Evolutionary conservation across 1,284 basidiomycete species (phyloP).

Genomic region (Rugosomyces carneus): DNA sequence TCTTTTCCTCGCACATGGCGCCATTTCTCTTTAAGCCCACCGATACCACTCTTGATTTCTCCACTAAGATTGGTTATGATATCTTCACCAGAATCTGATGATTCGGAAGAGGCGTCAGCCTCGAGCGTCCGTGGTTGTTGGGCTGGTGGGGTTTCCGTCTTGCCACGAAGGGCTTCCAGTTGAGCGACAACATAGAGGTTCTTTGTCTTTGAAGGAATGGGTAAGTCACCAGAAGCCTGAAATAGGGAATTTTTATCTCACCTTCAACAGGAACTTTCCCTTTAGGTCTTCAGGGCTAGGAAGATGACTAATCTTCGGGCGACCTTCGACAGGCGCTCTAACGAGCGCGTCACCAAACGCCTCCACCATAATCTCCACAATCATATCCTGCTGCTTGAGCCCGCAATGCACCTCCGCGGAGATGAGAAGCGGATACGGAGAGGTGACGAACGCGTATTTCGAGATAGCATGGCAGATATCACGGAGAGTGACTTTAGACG

Average conservation of each 20-base stretch:
- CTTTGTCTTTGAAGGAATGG: no score
- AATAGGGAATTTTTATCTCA: no score
- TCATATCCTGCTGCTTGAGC: constrained; percentile 74
- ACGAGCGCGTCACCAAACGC: constrained; percentile 77
- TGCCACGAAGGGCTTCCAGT: constrained; percentile 29
- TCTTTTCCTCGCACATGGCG: constrained; percentile 18
- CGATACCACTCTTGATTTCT: constrained; percentile 19
- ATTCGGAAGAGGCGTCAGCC: constrained; percentile 33
- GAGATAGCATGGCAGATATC: constrained; percentile 84
- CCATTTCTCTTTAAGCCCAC: constrained; percentile 24
- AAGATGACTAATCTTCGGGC: constrained; percentile 41
- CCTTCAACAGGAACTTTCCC: constrained; percentile 81
- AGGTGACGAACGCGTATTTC: constrained; percentile 91
- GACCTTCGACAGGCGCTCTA: constrained; percentile 27
- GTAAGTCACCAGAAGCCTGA: no score
- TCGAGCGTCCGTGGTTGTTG: constrained; percentile 38
- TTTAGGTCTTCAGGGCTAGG: constrained; percentile 88
- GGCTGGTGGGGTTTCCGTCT: not conserved
- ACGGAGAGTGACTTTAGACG: constrained; percentile 77
- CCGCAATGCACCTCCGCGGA: constrained; percentile 92
- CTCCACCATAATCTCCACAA: constrained; percentile 76
- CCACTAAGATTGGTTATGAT: constrained; percentile 11
- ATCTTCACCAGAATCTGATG: constrained; percentile 20
- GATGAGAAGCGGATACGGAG: constrained; percentile 90
- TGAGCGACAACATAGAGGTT: constrained; percentile 31